Percentiles rank a stretch among this genome's conserved stretches.
These are phyloP conservation scores for Fusarium temperatum DNA, from an alignment of 2,329 filamentous ascomycete species.

Conservation along the genomic window DNA sequence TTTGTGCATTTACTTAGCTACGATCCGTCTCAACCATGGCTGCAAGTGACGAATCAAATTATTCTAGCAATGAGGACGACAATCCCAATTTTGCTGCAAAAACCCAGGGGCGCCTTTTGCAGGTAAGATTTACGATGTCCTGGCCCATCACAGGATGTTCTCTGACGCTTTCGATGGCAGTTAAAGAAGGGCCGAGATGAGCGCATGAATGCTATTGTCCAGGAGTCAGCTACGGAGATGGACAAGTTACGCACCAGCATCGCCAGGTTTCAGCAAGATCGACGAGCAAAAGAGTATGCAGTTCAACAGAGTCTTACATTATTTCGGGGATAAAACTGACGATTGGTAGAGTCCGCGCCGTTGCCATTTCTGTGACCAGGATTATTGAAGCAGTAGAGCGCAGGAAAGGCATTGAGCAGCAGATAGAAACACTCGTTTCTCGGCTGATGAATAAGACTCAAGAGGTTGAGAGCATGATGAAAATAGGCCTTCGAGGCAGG, in stretches of 20 bases:
- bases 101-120: conserved; percentile 42
- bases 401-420: conserved; percentile 40
- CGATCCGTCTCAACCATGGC: conserved; percentile 16
- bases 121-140: conserved; percentile 21
- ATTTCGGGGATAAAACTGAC: neutral
- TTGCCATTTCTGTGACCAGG: conserved; percentile 22
- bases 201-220: conserved; percentile 36
- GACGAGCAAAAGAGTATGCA: conserved; percentile 37
- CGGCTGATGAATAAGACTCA: conserved; percentile 27
- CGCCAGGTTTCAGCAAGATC: conserved; percentile 34
- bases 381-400: conserved; percentile 38
- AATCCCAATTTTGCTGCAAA: conserved; percentile 39
- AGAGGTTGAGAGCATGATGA: conserved; percentile 45
- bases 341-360: conserved; percentile 21
- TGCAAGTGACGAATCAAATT: conserved; percentile 18
- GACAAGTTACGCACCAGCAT: conserved; percentile 38
- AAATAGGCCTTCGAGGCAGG: conserved; percentile 42
- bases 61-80: conserved; percentile 29
- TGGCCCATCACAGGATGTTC: neutral
- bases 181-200: conserved; percentile 45
- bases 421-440: conserved; percentile 40
- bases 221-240: conserved; percentile 38
- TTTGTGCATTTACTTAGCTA: neutral
- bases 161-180: conserved; percentile 27
- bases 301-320: neutral